Percentiles rank a stretch among this genome's conserved stretches.
Conservation (phyloP, 257 asterid genomes). For the Henckelia pumila region DNA sequence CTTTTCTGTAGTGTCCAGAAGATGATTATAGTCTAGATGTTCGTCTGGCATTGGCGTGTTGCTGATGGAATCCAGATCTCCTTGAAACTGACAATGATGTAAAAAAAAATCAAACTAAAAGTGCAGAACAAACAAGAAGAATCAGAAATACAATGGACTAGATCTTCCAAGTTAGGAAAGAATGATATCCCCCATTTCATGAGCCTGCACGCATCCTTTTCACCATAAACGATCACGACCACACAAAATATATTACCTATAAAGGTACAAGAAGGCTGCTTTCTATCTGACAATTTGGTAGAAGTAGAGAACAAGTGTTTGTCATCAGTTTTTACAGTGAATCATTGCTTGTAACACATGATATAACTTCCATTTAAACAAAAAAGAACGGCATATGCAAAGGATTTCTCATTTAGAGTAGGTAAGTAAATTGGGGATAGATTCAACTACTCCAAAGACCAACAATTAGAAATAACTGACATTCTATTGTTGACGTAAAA, state of each 20-base stretch:
- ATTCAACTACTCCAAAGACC: not conserved
- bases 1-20: constrained; percentile 58
- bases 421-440: not conserved
- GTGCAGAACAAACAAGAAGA: constrained; percentile 1
- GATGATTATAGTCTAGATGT: constrained; percentile 54
- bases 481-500: not conserved
- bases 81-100: constrained; percentile 39
- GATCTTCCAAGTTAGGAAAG: not conserved
- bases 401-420: not conserved
- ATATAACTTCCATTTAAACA: constrained; percentile 2
- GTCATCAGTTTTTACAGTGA: constrained; percentile 1
- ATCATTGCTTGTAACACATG: constrained; percentile 1
- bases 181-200: not conserved
- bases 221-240: not conserved
- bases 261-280: not conserved
- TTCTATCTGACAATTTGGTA: constrained; percentile 2
- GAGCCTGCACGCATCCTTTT: not conserved
- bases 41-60: constrained; percentile 67
- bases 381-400: not conserved
- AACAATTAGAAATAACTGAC: not conserved
- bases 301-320: not conserved
- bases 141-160: not conserved
- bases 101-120: not conserved
- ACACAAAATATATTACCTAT: not conserved
- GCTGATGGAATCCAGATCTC: constrained; percentile 37